These are phyloP conservation scores for Boletus edulis DNA, from an alignment of 768 basidiomycete species.

Conservation along the genomic window DNA sequence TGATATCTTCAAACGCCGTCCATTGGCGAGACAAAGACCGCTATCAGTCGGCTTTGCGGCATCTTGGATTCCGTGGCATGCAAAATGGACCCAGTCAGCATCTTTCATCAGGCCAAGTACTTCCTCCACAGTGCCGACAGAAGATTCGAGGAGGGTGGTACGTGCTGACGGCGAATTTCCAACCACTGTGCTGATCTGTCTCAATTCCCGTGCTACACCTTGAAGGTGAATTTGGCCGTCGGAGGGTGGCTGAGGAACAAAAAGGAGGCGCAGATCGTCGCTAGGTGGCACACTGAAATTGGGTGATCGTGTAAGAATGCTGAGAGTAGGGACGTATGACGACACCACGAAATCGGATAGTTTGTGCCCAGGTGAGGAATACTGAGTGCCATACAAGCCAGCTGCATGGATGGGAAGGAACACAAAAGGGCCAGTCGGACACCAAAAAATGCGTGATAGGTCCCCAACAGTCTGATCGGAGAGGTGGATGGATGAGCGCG, in stretches of 20 bases:
- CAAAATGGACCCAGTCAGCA: not conserved
- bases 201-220: constrained; percentile 15
- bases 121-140: constrained; percentile 10
- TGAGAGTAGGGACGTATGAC: too few species aligned
- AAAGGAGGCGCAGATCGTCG: too few species aligned
- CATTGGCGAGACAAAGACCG: not conserved
- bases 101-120: not conserved
- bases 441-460: too few species aligned
- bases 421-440: too few species aligned
- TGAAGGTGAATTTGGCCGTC: constrained; percentile 6
- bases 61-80: not conserved
- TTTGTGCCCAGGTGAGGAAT: too few species aligned
- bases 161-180: not conserved
- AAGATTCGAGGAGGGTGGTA: not conserved
- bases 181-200: constrained; percentile 13
- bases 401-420: too few species aligned
- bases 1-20: not conserved
- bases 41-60: not conserved
- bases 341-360: too few species aligned
- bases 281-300: too few species aligned
- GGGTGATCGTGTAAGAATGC: too few species aligned
- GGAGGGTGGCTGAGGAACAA: too few species aligned
- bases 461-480: too few species aligned
- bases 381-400: too few species aligned
- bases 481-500: not conserved